Evolutionary conservation across 345 rosid species (phyloP), one percentile per base, ranked within the genome.

Genomic region (Geranium rotundifolium): DNA sequence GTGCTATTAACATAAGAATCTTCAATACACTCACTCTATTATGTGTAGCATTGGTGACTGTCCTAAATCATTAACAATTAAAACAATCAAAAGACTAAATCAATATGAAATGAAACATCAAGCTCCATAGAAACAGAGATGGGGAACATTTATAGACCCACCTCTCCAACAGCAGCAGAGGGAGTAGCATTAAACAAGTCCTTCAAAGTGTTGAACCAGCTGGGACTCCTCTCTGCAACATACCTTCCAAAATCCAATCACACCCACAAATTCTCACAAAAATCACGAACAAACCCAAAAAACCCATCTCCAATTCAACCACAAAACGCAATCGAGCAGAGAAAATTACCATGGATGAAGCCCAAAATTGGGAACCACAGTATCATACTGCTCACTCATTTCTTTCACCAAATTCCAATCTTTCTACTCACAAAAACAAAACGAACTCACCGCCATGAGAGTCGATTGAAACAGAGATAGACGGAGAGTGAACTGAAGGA

Each of bases 151-250:
- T 2, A 46, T 46, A 2, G 14, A 46, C 16, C 52, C 19, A 87
- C 91, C 86, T 93, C 97, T 75, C 99, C 99, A 75, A 93, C 78
- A 50, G 97, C 95, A 73, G 99, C 97, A 68, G 79, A 56, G 62
- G 99, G 99, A 69, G 82, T 82, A 63, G 76, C 65, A 56, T 81
- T 81, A 68, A 93, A 80, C 29, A 76, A 74, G 19, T 83, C 81
- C 82, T 85, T 88, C 46, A 93, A 81, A 14, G 79, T 71, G 64
- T 63, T 72, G 67, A 88, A 81, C 99, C 99, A 93, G 14, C 69
- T 73, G 31, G 89, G 86, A 80, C 78, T 82, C 75, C 97, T 84
- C 65, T 83, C 89, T 23, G 72, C 59, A 59, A 90, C 73, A 74
- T 64, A 83, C 92, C 90, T 90, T 15, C 70, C 64, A 54, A 16